Conservation (phyloP, 805 yeast species). For the Kregervanrija fluxuum region DNA sequence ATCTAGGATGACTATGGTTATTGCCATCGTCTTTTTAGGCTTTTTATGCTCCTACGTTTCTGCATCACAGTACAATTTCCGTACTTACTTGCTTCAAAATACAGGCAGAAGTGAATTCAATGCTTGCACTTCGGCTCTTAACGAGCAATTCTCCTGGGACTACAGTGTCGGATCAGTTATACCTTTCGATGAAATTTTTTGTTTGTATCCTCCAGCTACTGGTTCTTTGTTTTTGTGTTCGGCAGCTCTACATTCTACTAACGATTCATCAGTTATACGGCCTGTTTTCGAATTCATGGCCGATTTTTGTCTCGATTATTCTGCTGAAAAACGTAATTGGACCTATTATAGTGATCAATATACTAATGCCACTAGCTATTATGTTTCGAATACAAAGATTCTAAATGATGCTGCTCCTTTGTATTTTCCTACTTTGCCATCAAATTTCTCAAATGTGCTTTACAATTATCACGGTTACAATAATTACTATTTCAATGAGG, state of each 20-base stretch:
- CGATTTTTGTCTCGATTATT: slow-evolving; percentile 5
- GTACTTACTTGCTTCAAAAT: too few relatives aligned
- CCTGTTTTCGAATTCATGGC: slow-evolving; percentile 3
- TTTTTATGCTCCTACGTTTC: too few relatives aligned
- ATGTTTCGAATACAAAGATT: slow-evolving; percentile 6
- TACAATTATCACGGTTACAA: slow-evolving; percentile 6
- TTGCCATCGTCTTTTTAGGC: too few relatives aligned
- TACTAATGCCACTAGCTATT: slow-evolving; percentile 23
- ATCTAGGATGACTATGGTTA: too few relatives aligned
- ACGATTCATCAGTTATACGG: too few relatives aligned
- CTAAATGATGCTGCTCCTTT: slow-evolving; percentile 8
- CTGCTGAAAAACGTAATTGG: slow-evolving; percentile 13
- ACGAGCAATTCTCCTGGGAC: too few relatives aligned
- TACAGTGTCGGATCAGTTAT: too few relatives aligned
- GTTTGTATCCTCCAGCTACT: slow-evolving; percentile 14
- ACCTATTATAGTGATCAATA: slow-evolving; percentile 17
- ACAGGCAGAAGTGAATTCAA: too few relatives aligned
- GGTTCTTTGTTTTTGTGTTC: slow-evolving; percentile 13
- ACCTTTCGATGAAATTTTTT: slow-evolving; percentile 1
- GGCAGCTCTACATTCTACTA: slow-evolving; percentile 14
- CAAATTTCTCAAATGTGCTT: slow-evolving; percentile 9
- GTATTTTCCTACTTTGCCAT: slow-evolving; percentile 11
- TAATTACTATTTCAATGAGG: slow-evolving; percentile 18
- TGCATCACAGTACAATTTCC: too few relatives aligned
- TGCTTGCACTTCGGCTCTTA: too few relatives aligned